phyloP scores from a whole-genome alignment of 257 asterid genomes.

The Capsicum chinense region DNA sequence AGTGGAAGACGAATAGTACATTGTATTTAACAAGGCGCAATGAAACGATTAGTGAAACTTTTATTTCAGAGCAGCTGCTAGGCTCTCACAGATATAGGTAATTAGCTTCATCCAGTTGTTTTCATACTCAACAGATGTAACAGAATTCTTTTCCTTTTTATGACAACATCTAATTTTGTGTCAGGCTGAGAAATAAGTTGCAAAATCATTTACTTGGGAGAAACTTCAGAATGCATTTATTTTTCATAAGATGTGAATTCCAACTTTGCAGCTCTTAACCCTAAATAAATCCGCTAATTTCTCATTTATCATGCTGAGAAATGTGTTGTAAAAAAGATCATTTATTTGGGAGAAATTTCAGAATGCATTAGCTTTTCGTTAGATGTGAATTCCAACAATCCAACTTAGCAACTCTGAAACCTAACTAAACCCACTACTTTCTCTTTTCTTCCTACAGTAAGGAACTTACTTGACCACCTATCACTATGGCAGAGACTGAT shows the following conservation, averaged over 20 bases:
- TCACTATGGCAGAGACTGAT: background rate
- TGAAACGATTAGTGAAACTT: background rate
- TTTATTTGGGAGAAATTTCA: background rate
- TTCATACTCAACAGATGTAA: background rate
- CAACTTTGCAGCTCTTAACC: background rate
- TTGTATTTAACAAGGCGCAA: background rate
- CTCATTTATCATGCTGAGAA: background rate
- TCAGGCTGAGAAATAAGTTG: background rate
- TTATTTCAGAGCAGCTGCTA: constrained; percentile 21
- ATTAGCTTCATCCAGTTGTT: constrained; percentile 16
- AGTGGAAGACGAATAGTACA: constrained; percentile 2
- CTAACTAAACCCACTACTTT: background rate
- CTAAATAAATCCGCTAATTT: background rate
- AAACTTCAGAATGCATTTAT: background rate
- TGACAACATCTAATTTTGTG: background rate
- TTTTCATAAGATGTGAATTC: constrained; percentile 10
- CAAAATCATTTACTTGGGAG: constrained; percentile 1
- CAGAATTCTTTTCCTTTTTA: background rate
- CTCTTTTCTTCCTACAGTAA: constrained; percentile 20
- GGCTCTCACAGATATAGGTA: constrained; percentile 1
- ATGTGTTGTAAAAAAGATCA: background rate
- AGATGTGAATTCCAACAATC: constrained; percentile 7
- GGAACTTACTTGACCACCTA: background rate
- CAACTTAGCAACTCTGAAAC: background rate
- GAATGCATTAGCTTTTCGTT: background rate